Evolutionary conservation across 345 rosid genomes (phyloP).

Genomic region (Eucalyptus coolabah): DNA sequence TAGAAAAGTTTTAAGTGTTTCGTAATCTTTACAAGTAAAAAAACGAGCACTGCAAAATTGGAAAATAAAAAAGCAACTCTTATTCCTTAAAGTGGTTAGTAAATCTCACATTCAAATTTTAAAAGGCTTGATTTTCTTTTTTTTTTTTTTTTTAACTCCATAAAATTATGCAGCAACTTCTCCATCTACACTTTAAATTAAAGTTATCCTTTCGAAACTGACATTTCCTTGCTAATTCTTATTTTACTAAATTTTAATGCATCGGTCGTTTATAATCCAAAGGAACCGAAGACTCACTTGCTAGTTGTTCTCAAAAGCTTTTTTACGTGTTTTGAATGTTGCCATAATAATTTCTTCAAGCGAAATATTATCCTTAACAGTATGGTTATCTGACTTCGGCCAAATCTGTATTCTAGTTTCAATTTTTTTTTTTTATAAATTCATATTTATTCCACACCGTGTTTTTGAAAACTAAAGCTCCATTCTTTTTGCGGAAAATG

Average conservation of each 20-base stretch:
- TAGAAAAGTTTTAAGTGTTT: neutral
- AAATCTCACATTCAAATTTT: neutral
- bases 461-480: no score
- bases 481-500: accelerated
- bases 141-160: neutral
- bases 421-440: no score
- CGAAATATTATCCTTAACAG: no score
- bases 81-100: neutral
- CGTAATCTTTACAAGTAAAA: neutral
- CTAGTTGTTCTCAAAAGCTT: no score
- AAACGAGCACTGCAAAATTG: neutral
- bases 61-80: neutral
- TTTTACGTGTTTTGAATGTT: no score
- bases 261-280: neutral
- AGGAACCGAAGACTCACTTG: no score
- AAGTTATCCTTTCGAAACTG: neutral
- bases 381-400: no score
- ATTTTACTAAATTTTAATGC: neutral
- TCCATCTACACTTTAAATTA: neutral
- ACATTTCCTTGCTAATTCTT: neutral
- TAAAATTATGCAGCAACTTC: neutral
- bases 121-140: accelerated
- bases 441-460: no score
- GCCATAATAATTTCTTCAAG: no score
- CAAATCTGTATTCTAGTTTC: no score